Evolutionary conservation across 2,329 filamentous ascomycete species (phyloP), one percentile per base, ranked within the genome.

Genomic region (Aspergillus arachidicola): DNA sequence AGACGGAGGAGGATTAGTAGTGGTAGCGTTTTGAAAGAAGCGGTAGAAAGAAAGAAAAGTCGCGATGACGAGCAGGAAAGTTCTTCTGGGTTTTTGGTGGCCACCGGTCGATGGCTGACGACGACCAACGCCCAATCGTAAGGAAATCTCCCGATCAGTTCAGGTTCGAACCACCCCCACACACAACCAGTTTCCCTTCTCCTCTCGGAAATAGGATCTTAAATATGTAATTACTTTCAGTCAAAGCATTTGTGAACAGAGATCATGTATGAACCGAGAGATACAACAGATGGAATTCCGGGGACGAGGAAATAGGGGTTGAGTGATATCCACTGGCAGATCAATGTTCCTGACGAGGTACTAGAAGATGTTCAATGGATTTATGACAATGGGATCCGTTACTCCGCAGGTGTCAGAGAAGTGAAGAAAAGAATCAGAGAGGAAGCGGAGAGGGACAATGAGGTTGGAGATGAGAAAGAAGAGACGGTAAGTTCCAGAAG

Each of bases 41-140:
- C 6, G 26, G 48, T 51, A 51, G 48, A 34, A 21, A 32, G 19
- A 32, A 7, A 32, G 34, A 23, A 48, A 32, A 34, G 28, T 51
- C 9, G 28, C 28, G 28, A 51, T 51, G 48, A 32, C 26, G 28
- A 51, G 48, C 30, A 30, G 23, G 30, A 54, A 53, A 11, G 12
- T 16, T 54, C 34, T n/a, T 43, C 10, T 41, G 30, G 46, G 46
- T 51, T 51, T 51, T 51, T 51, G 19, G 48, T 30, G 19, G 48
- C 48, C 48, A 51, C 48, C 19, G 48, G 48, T n/a, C 19, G 28
- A 50, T 50, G 48, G 48, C 48, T 51, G 48, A 51, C 48, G 48
- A 51, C 48, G 48, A 46, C 43, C 38, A 23, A 46, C 43, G 43
- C 46, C 46, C 46, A 50, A 50, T 50, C 43, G 43, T 21, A 46